Percentiles rank a stretch among this genome's conserved stretches.
Evolutionary conservation across 2,329 filamentous ascomycete species (phyloP).

Genomic region (Ophiostoma tasmaniense): DNA sequence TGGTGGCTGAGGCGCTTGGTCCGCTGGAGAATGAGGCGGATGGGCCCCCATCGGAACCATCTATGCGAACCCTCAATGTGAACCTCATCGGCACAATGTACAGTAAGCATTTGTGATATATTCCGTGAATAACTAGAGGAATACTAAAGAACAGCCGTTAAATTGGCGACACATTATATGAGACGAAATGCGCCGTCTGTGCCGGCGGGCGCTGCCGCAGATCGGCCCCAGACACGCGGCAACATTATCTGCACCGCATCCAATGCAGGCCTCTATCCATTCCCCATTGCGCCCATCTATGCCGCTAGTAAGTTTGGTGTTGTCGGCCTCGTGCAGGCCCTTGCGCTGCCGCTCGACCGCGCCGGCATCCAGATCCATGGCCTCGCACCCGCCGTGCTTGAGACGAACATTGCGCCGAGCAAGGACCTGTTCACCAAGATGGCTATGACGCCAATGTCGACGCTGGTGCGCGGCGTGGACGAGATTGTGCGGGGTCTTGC

Average conservation of each 20-base stretch:
- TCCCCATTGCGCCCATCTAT: conserved; percentile 43
- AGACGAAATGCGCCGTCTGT: conserved; percentile 31
- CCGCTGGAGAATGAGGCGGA: conserved; percentile 15
- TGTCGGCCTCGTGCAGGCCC: conserved; percentile 41
- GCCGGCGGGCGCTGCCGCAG: background rate
- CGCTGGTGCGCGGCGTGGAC: conserved; percentile 36
- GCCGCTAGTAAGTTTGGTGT: conserved; percentile 40
- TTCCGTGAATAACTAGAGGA: conserved; percentile 25
- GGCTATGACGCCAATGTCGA: conserved; percentile 43
- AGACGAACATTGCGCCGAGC: conserved; percentile 38
- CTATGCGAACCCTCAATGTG: conserved; percentile 31
- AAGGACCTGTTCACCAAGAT: conserved; percentile 39
- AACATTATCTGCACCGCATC: conserved; percentile 45
- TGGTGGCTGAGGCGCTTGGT: conserved; percentile 22
- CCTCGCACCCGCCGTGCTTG: conserved; percentile 41
- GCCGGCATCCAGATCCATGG: conserved; percentile 43
- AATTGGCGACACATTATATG: conserved; percentile 32
- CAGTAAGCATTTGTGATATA: conserved; percentile 28
- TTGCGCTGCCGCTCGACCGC: conserved; percentile 32
- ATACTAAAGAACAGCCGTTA: background rate
- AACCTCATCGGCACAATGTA: conserved; percentile 36
- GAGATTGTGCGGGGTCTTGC: conserved; percentile 29
- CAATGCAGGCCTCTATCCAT: conserved; percentile 44
- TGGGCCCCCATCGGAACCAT: conserved; percentile 28
- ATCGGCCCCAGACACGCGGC: conserved; percentile 25